Conservation (phyloP, 2,329 filamentous ascomycete species). For the Pestalotiopsis sp. region DNA sequence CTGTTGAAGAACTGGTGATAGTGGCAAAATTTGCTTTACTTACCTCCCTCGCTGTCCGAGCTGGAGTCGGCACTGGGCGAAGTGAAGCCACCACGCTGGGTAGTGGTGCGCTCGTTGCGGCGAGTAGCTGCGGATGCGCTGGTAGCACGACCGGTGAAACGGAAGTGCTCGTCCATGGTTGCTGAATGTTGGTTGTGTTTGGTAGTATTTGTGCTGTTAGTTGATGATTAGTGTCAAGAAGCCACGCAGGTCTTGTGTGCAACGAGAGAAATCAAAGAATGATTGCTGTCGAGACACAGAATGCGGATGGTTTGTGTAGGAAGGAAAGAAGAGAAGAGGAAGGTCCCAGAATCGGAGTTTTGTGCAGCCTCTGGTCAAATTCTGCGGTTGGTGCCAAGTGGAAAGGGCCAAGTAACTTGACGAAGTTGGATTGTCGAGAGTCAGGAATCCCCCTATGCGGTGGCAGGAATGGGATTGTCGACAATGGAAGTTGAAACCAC, state of each 20-base stretch:
- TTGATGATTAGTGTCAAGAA: background rate
- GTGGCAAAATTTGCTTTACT: background rate
- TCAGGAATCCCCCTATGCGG: background rate
- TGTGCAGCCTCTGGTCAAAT: background rate
- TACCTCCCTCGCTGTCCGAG: constrained; percentile 4
- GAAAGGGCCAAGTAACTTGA: background rate
- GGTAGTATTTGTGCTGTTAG: background rate
- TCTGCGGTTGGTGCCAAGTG: background rate
- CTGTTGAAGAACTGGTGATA: background rate
- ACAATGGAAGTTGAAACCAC: background rate
- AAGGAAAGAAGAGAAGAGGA: background rate
- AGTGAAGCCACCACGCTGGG: constrained; percentile 2
- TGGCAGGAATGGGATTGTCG: background rate
- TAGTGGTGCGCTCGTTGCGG: background rate
- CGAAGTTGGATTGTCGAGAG: background rate
- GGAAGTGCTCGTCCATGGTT: background rate
- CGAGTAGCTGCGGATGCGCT: background rate
- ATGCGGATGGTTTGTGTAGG: background rate
- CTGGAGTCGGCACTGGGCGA: constrained; percentile 2
- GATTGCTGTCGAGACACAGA: background rate
- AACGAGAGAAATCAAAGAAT: background rate
- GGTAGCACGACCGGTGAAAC: background rate
- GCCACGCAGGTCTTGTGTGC: background rate
- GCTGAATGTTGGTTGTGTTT: background rate
- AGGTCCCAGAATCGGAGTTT: background rate